A percentile compares a stretch with the other conserved stretches of the same genome.
Conservation (phyloP, 1,284 basidiomycete species). For the Pascua sp. region DNA sequence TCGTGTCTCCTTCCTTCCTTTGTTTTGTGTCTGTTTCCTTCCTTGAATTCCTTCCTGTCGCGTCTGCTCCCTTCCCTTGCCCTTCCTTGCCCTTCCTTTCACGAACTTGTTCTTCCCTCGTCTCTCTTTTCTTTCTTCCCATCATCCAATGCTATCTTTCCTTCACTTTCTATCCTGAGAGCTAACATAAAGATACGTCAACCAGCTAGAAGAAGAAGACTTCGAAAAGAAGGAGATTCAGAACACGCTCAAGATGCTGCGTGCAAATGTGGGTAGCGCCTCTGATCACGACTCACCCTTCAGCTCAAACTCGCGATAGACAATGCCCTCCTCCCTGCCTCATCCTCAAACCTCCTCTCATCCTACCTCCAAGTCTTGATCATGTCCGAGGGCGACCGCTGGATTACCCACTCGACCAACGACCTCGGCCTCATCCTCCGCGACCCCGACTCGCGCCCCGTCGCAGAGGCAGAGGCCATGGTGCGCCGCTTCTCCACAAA, state of each 20-base stretch:
- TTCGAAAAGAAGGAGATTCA: slow-evolving; percentile 44
- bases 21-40: no score
- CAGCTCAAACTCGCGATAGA: slow-evolving; percentile 51
- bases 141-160: not conserved
- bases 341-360: slow-evolving; percentile 34
- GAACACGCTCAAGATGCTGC: slow-evolving; percentile 41
- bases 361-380: slow-evolving; percentile 50
- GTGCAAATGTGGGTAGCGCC: slow-evolving; percentile 38
- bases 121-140: no score
- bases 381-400: slow-evolving; percentile 50
- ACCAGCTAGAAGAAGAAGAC: slow-evolving; percentile 45
- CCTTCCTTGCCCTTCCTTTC: no score
- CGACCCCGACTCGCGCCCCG: slow-evolving; percentile 25
- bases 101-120: no score
- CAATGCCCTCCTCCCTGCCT: slow-evolving; percentile 42
- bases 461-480: slow-evolving; percentile 36
- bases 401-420: slow-evolving; percentile 39
- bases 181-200: slow-evolving; percentile 40
- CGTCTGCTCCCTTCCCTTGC: no score
- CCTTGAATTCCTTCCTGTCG: no score
- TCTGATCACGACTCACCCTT: not conserved
- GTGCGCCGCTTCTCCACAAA: slow-evolving; percentile 45
- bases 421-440: slow-evolving; percentile 42
- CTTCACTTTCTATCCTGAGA: not conserved
- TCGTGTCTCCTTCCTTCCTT: no score